Conservation (phyloP, 2,329 filamentous ascomycete genomes). For the Pseudocercospora pini-densiflorae region DNA sequence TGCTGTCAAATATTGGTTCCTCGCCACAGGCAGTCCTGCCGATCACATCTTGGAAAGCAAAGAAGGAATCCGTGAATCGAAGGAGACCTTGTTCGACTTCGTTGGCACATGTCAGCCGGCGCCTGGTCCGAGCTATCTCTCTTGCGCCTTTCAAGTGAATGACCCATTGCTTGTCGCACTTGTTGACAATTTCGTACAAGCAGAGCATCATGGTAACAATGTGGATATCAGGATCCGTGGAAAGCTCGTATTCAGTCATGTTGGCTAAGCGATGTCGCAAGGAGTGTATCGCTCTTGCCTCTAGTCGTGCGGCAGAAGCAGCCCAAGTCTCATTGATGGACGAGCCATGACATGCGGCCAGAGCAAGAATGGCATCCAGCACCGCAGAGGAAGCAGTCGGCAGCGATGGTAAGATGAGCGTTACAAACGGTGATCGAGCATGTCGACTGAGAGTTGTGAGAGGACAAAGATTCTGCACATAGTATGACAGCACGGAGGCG, state of each 20-base stretch:
- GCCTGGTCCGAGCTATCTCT: conserved; percentile 7
- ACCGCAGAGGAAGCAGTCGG: conserved; percentile 4
- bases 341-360: conserved; percentile 5
- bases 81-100: neutral
- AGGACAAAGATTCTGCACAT: conserved; percentile 2
- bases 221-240: conserved; percentile 7
- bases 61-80: conserved; percentile 7
- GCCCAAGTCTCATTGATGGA: neutral
- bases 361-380: conserved; percentile 5
- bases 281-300: neutral
- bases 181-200: conserved; percentile 12
- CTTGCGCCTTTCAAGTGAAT: conserved; percentile 10
- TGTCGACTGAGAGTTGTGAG: conserved; percentile 7
- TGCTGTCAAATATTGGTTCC: conserved; percentile 5
- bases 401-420: conserved; percentile 1
- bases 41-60: conserved; percentile 8
- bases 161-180: conserved; percentile 6
- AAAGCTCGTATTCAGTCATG: conserved; percentile 1
- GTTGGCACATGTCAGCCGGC: neutral
- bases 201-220: conserved; percentile 12
- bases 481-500: conserved; percentile 3
- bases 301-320: neutral
- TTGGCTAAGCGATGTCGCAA: neutral
- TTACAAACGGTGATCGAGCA: neutral
- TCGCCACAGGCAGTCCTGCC: conserved; percentile 6